Conservation (phyloP, 2,329 filamentous ascomycete species). For the Neofusicoccum umdonicola region DNA sequence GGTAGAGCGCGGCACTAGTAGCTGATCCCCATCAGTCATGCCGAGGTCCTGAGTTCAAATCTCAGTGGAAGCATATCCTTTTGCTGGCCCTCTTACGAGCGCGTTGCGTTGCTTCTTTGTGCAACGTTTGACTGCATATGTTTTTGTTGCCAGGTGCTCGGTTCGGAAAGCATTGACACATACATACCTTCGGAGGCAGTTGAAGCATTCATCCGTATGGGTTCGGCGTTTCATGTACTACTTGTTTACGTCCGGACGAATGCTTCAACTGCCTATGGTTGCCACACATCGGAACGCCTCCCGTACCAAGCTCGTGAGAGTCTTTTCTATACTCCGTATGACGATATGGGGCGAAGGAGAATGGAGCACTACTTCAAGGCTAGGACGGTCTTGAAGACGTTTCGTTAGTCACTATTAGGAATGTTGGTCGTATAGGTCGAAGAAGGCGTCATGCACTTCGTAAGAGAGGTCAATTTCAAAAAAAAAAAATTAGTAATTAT, state of each 20-base stretch:
- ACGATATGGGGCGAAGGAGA: too few relatives aligned
- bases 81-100: not conserved
- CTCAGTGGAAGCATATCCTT: conserved; percentile 17
- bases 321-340: too few relatives aligned
- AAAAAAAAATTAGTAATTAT: too few relatives aligned
- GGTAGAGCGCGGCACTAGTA: conserved; percentile 19
- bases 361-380: too few relatives aligned
- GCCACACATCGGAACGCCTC: not conserved
- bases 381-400: too few relatives aligned
- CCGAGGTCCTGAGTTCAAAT: conserved; percentile 19
- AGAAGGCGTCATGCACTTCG: too few relatives aligned
- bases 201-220: not conserved
- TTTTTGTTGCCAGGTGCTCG: too few relatives aligned
- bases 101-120: not conserved
- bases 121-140: too few relatives aligned
- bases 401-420: too few relatives aligned
- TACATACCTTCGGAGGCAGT: not conserved
- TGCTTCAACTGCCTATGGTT: not conserved
- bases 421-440: too few relatives aligned
- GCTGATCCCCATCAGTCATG: not conserved
- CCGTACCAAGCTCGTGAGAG: too few relatives aligned
- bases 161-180: not conserved
- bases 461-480: too few relatives aligned
- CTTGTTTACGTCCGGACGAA: not conserved
- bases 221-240: not conserved